Percentiles rank a stretch among this genome's conserved stretches.
Conservation (phyloP, 495 filamentous ascomycete genomes). For the Aspergillus nanangensis region DNA sequence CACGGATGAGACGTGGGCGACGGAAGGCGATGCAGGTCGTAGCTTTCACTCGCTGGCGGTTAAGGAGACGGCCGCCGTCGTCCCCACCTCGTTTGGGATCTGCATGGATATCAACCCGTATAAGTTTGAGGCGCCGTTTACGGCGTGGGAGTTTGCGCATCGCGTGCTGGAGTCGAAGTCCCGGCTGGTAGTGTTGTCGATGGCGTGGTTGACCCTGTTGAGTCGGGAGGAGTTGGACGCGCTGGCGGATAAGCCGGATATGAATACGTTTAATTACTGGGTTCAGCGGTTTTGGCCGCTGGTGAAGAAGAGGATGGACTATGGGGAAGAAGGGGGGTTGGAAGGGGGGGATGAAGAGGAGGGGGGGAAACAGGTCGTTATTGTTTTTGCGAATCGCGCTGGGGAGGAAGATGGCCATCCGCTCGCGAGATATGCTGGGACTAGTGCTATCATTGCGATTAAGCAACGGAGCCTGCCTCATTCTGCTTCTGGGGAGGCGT, state of each 20-base stretch:
- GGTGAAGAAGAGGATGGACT: conserved; percentile 46
- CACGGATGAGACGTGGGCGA: conserved; percentile 88
- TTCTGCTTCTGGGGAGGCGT: background rate
- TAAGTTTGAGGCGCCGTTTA: conserved; percentile 71
- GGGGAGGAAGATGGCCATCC: conserved; percentile 55
- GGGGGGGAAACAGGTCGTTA: conserved; percentile 54
- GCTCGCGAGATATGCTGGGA: conserved; percentile 68
- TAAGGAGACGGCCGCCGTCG: conserved; percentile 12
- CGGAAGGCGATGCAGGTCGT: conserved; percentile 63
- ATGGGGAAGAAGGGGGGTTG: conserved; percentile 21
- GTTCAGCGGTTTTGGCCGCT: conserved; percentile 76
- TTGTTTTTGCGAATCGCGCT: conserved; percentile 79
- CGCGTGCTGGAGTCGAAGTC: conserved; percentile 62
- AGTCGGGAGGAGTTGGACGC: conserved; percentile 42
- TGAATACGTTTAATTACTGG: conserved; percentile 87
- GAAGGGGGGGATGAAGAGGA: conserved; percentile 14
- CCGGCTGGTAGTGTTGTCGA: conserved; percentile 72
- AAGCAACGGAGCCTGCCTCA: conserved; percentile 30
- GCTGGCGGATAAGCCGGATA: conserved; percentile 58
- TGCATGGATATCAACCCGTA: conserved; percentile 77
- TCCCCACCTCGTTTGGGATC: conserved; percentile 74
- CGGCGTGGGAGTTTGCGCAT: conserved; percentile 80
- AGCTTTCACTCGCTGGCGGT: conserved; percentile 36
- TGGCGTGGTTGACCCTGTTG: conserved; percentile 77
- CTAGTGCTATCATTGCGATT: conserved; percentile 75